A percentile compares a stretch with the other conserved stretches of the same genome.
Conservation (phyloP, 768 basidiomycete genomes). For the Russula dissimulans region DNA sequence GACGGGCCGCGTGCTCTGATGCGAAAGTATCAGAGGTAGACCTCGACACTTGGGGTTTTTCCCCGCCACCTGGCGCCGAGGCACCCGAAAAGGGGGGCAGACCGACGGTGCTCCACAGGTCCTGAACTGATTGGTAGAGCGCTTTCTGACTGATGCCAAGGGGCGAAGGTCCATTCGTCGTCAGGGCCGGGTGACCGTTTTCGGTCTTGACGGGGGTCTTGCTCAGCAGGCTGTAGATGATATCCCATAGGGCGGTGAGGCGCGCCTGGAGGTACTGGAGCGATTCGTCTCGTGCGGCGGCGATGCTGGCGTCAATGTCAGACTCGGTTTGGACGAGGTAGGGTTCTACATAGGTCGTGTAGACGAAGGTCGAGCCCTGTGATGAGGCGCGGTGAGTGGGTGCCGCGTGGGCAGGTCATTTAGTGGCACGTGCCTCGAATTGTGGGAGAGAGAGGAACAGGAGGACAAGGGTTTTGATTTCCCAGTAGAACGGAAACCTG, state of each 20-base stretch:
- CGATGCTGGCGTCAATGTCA: conserved; percentile 50
- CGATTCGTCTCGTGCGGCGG: conserved; percentile 43
- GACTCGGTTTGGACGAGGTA: conserved; percentile 51
- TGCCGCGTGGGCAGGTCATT: background rate
- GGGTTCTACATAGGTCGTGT: conserved; percentile 49
- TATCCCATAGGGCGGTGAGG: conserved; percentile 39
- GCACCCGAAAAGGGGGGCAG: background rate
- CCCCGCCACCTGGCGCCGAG: background rate
- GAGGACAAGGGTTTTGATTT: conserved; percentile 56
- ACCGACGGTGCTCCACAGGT: background rate
- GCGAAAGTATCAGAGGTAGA: background rate
- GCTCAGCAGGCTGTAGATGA: conserved; percentile 36
- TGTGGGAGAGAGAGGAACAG: conserved; percentile 63
- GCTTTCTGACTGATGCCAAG: background rate
- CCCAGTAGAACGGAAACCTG: conserved; percentile 75
- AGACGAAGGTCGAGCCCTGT: conserved; percentile 62
- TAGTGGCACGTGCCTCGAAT: conserved; percentile 41
- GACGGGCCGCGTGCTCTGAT: background rate
- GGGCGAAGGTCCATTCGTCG: conserved; percentile 18
- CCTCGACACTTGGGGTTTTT: background rate
- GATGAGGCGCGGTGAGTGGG: background rate
- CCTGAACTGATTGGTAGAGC: background rate
- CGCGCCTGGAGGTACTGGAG: conserved; percentile 48
- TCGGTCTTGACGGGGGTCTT: conserved; percentile 25
- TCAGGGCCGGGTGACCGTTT: background rate